Conservation (phyloP, 176 grass and related monocot species). For the Secale cereale region DNA sequence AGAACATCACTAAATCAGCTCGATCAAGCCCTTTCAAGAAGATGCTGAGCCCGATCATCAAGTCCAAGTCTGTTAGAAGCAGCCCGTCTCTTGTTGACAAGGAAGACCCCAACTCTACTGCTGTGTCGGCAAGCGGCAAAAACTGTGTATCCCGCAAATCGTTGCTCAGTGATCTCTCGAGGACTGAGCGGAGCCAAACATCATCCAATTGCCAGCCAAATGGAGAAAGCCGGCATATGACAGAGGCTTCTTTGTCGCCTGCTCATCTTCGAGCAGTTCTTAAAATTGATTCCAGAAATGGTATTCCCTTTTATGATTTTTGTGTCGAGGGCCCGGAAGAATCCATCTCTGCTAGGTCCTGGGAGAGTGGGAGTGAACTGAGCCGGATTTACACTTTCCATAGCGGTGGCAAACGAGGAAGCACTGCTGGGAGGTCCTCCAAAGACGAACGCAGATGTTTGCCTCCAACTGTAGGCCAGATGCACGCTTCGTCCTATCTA, state of each 20-base stretch:
- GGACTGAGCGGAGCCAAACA: conserved; percentile 35
- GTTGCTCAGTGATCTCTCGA: conserved; percentile 68
- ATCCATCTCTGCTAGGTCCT: conserved; percentile 71
- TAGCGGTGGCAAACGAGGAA: conserved; percentile 49
- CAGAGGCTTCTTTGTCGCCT: conserved; percentile 38
- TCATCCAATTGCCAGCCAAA: conserved; percentile 21
- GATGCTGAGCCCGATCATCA: conserved; percentile 92
- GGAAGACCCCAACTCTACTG: conserved; percentile 14
- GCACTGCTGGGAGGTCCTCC: conserved; percentile 51
- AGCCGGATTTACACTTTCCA: conserved; percentile 94
- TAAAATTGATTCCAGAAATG: conserved; percentile 65
- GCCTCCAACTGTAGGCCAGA: conserved; percentile 69
- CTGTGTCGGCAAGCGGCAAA: conserved; percentile 16
- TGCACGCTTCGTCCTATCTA: conserved; percentile 84
- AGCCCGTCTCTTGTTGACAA: conserved; percentile 25
- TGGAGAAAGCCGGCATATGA: conserved; percentile 23
- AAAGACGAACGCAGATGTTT: conserved; percentile 44
- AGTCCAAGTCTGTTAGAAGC: conserved; percentile 72
- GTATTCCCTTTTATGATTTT: conserved; percentile 57
- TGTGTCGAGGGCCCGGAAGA: conserved; percentile 55
- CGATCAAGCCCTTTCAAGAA: conserved; percentile 76
- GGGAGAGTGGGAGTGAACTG: conserved; percentile 73
- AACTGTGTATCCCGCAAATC: conserved; percentile 47
- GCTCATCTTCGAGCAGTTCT: conserved; percentile 81
- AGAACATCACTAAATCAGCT: conserved; percentile 32